Base-by-base conservation (phyloP, 1,284 basidiomycete species). In the Trichosporon coremiiforme region DNA sequence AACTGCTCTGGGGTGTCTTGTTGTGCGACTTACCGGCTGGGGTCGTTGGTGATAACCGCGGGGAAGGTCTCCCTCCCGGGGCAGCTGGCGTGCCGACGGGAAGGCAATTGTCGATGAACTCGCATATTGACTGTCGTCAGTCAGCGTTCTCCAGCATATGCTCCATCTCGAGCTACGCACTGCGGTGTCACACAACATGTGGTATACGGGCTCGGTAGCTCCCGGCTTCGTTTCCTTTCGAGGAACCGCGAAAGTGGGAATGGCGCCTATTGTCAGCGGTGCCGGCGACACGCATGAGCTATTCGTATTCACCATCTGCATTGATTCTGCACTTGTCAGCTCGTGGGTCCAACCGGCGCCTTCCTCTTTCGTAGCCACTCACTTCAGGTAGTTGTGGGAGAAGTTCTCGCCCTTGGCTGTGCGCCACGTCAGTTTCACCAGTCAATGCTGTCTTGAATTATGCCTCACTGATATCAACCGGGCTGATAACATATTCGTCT, bases 181-280 rank as follows among this genome's bases (percentile, higher is more conserved):
- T 20, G 41, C 17, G 3, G 65, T 63, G 3, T 38, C 89, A 88
- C 68, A 95, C 83, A 5, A 91, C 35, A 90, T 75, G 92, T 90
- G 85, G 20, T 92, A 95, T 63, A 91, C 87, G 75, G 89, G 91
- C 74, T 92, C 91, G 38, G 90, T 87, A 50, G 91, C 91, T 3
- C 88, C 85, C 0, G 15, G 36, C 13, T 64, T 64, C 13, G 36
- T 29, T 6, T 64, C 63, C 4, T 41, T 85, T n/a, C 92, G 84
- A 0, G 93, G 93, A 3, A 94, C 92, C 25, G 94, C 89, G 57
- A 96, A 85, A 0, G 91, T 91, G 5, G 93, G 93, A 0, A 95
- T 57, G 1, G 55, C 45, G 22, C 38, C 68, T 68, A 10, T 4
- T n/a, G 45, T 68, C 62, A 64, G 66, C 33, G n/a, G 25, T 17